These are phyloP conservation scores for Acacia pycnantha DNA, from an alignment of 331 rosid genomes.

Conservation along the genomic window DNA sequence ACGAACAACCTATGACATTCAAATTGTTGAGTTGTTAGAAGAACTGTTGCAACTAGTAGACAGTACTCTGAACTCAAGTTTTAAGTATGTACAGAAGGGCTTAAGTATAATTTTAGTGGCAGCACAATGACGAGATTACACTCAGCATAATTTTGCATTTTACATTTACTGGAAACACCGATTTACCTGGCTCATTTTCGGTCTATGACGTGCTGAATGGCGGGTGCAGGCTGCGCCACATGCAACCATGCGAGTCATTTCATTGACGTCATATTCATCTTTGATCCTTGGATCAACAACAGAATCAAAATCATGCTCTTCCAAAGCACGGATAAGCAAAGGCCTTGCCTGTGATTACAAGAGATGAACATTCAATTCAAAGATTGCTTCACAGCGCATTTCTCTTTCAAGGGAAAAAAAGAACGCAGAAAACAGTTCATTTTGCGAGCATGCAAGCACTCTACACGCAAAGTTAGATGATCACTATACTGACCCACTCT, in stretches of 20 bases:
- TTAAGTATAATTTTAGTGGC: not conserved
- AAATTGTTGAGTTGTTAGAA: conserved; percentile 8
- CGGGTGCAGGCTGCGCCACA: conserved; percentile 87
- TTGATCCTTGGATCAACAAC: conserved; percentile 70
- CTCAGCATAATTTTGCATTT: not conserved
- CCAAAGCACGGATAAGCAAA: conserved; percentile 65
- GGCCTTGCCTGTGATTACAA: conserved; percentile 82
- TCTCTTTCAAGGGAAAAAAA: not conserved
- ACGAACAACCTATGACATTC: conserved; percentile 62
- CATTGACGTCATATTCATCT: conserved; percentile 54
- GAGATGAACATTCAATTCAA: conserved; percentile 14
- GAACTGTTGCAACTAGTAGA: not conserved
- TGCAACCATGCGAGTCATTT: conserved; percentile 77
- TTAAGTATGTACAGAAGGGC: not conserved
- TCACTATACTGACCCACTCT: conserved; percentile 72
- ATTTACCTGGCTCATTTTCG: conserved; percentile 85
- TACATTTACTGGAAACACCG: not conserved
- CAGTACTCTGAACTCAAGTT: not conserved
- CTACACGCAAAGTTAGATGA: not conserved
- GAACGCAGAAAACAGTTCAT: not conserved
- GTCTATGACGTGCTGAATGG: conserved; percentile 85
- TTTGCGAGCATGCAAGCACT: not conserved
- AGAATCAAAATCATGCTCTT: conserved; percentile 60
- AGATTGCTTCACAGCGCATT: not conserved
- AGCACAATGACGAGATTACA: not conserved